Conservation (phyloP, 352 stramenopile species). For the Phytopythium kandeliae region DNA sequence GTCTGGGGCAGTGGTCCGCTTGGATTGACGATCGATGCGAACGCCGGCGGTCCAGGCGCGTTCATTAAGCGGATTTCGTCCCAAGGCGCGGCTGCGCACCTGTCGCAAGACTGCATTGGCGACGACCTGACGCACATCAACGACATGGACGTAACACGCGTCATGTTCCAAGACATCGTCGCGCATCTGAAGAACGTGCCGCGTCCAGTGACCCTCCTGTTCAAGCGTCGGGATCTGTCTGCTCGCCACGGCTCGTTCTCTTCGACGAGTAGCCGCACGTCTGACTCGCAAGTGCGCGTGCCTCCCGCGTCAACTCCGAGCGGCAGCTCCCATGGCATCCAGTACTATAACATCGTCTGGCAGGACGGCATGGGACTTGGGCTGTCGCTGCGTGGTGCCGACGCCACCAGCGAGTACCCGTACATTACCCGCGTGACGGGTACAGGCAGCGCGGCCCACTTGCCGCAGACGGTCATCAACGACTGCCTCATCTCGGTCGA, state of each 20-base stretch:
- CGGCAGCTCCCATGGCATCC: constrained; percentile 22
- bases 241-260: constrained; percentile 30
- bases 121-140: constrained; percentile 85
- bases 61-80: constrained; percentile 83
- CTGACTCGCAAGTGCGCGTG: not conserved
- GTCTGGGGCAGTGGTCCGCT: constrained; percentile 72
- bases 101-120: constrained; percentile 77
- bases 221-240: constrained; percentile 31
- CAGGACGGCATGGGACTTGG: constrained; percentile 69
- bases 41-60: constrained; percentile 39
- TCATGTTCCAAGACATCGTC: constrained; percentile 78
- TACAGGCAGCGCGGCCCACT: constrained; percentile 71
- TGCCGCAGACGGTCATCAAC: constrained; percentile 69
- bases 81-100: constrained; percentile 57
- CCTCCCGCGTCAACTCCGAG: constrained; percentile 12
- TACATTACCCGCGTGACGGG: constrained; percentile 86
- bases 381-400: constrained; percentile 67
- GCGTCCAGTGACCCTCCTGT: constrained; percentile 75
- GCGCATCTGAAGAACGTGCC: constrained; percentile 71
- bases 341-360: constrained; percentile 84
- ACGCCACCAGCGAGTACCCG: constrained; percentile 71
- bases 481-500: constrained; percentile 77
- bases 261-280: constrained; percentile 15
- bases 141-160: constrained; percentile 69
- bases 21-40: constrained; percentile 78